Base-by-base conservation (phyloP, 495 filamentous ascomycete genomes). In the Articulospora tetracladia region DNA sequence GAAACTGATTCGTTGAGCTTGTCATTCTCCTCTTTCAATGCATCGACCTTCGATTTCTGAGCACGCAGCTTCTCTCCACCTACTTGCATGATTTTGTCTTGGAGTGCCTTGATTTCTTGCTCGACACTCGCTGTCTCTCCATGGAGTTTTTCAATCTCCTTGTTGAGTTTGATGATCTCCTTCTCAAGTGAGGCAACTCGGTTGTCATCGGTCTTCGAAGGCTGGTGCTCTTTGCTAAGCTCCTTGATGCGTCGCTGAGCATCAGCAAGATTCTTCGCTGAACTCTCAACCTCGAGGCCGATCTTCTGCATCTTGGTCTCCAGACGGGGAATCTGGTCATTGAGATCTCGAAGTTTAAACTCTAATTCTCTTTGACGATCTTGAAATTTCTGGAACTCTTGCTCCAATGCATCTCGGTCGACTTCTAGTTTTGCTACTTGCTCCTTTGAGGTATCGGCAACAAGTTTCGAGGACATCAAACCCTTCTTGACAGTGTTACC, bases 1-100 rank as follows among this genome's bases (percentile, higher is more conserved):
- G 90, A 93, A 4, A 91, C 84, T 56, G 90, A 84, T 60, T 97
- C 92, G 55, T 86, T 85, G 28, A 95, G 77, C 17, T 87, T 82
- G 57, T 87, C 79, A 57, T 97, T 89, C 69, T 96, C 90, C 69
- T 93, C 90, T 70, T 92, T 94, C 53, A 92, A 74, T 24, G 88
- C 85, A 72, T 98, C 94, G n/a, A 98, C 93, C 74, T 89, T 96
- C 28, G 90, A 87, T 66, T 94, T 93, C 69, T 98, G 93, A 24
- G 86, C 83, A 48, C 94, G 86, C 11, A 98, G 85, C 69, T 89
- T 88, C 47, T 97, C 92, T 74, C 94, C 94, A 60, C 94, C 94
- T 56, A 95, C 86, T 73, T 97, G 88, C 93, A 98, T 97, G 66
- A 98, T 98, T 77, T 94, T 95, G 77, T 90, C 87, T 71, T 98